phyloP scores from a whole-genome alignment of 108 stramenopile genomes.

The Pseudonitzschia delicatissima region DNA sequence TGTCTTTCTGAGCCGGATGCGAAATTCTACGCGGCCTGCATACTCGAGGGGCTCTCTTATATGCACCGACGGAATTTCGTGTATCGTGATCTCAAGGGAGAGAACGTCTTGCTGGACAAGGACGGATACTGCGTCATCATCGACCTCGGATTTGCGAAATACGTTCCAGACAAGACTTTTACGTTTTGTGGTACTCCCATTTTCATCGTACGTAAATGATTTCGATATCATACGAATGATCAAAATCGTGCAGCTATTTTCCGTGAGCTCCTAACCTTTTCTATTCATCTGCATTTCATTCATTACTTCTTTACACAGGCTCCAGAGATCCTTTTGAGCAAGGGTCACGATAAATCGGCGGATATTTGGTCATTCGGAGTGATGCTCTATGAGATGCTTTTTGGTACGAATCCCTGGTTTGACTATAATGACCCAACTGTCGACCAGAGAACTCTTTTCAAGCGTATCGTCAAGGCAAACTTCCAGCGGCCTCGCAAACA shows the following conservation, averaged over 20 bases:
- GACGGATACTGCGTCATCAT: conserved; percentile 91
- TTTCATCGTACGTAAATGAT: conserved; percentile 85
- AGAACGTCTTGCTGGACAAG: conserved; percentile 87
- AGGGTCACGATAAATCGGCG: conserved; percentile 88
- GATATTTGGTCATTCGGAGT: conserved; percentile 92
- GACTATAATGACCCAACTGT: conserved; percentile 37
- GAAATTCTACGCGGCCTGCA: conserved; percentile 63
- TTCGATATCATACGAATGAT: conserved; percentile 76
- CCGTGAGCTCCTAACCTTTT: too few relatives aligned
- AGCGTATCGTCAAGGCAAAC: conserved; percentile 64
- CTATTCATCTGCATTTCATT: not conserved
- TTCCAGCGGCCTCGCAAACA: conserved; percentile 36
- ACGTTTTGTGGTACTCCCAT: conserved; percentile 96
- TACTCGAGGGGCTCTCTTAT: conserved; percentile 68
- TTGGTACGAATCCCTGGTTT: conserved; percentile 66
- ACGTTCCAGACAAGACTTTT: conserved; percentile 80
- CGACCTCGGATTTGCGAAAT: conserved; percentile 78
- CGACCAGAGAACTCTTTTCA: conserved; percentile 74
- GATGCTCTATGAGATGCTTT: conserved; percentile 86
- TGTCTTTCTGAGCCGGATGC: conserved; percentile 37
- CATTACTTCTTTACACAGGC: conserved; percentile 59
- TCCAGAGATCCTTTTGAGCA: conserved; percentile 80
- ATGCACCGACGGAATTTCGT: conserved; percentile 76
- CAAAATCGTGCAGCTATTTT: too few relatives aligned
- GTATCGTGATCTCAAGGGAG: conserved; percentile 87